Base-by-base conservation (phyloP, 2,329 filamentous ascomycete species). In the Mycosphaerella sp. region DNA sequence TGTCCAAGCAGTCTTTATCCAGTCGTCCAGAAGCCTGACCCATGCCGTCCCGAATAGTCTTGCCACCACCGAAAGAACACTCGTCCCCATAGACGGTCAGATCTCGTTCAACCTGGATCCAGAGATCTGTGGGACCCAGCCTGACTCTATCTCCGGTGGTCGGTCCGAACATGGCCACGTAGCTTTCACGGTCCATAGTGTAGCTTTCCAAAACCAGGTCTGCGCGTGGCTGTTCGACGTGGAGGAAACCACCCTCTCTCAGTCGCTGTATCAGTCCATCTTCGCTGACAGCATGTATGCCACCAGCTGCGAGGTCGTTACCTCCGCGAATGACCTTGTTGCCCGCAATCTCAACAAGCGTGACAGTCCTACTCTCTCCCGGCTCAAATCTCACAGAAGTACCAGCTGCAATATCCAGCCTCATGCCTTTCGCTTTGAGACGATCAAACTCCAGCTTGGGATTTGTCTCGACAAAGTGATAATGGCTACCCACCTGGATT, bases 381-480 rank as follows among this genome's bases (percentile, higher is more conserved):
- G 91, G 90, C 73, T 97, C 91, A 65, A 97, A 97, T 39, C 91
- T 84, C 28, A 95, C 84, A 6, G 89, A 94, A 0, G 90, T 96
- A 32, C 91, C 91, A 0, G 91, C 89, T 1, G 91, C 77, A 52
- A 97, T 93, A 65, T 97, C 90, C 12, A 97, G 78, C 9, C 89
- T 80, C 71, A 81, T 95, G 5, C 91, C 91, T 64, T 93, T 93
- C 1, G 89, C 81, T 59, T 81, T 81, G 44, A 81, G 73, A 21
- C 91, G 87, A 70, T 97, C 91, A 68, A 97, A 97, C 55, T 87
- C 81, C 44, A 97, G 78, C 68, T 87, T 81, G 0, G 89, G 87
- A 70, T 97, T 97, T n/a, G 84, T 86, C 73, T 97, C 91, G 64
- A 95, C 82, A 68, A 97, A 95, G 71, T 96, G 91, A 69, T 95